Evolutionary conservation across 768 basidiomycete genomes (phyloP).

Genomic region (Dioszegia aurantiaca): DNA sequence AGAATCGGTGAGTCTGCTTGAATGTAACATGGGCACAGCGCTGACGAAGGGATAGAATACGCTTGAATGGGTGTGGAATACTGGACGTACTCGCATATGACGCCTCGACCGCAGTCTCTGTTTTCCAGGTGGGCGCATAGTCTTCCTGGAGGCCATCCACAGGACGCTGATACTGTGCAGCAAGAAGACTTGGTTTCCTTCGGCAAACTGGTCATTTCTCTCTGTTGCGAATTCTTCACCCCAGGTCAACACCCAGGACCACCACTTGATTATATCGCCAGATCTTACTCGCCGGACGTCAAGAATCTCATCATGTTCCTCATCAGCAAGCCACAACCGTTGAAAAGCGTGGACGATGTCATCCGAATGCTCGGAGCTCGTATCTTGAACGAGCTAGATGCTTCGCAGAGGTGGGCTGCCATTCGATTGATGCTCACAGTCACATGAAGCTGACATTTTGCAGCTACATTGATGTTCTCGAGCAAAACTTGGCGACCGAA

Average conservation of each 20-base stretch:
- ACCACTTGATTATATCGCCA: conserved; percentile 68
- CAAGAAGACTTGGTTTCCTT: conserved; percentile 88
- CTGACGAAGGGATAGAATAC: conserved; percentile 58
- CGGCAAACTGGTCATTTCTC: conserved; percentile 73
- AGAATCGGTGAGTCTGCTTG: conserved; percentile 66
- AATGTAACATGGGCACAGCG: background rate
- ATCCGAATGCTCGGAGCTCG: conserved; percentile 74
- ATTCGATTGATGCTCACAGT: background rate
- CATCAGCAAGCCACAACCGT: conserved; percentile 64
- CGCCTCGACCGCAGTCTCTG: conserved; percentile 20
- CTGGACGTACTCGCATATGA: conserved; percentile 81
- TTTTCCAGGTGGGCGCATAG: conserved; percentile 16
- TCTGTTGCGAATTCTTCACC: conserved; percentile 70
- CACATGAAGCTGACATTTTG: conserved; percentile 10
- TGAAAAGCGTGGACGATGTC: conserved; percentile 73
- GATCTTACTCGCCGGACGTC: conserved; percentile 74
- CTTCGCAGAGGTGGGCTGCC: conserved; percentile 65
- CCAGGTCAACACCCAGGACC: conserved; percentile 66
- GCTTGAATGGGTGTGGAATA: conserved; percentile 82
- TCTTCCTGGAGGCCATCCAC: background rate
- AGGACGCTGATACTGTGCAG: conserved; percentile 33
- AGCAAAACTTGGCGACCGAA: conserved; percentile 78
- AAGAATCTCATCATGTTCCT: conserved; percentile 73
- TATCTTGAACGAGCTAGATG: conserved; percentile 76
- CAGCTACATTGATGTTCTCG: conserved; percentile 76